Conservation (phyloP, 202 grass and related monocot species). For the Setaria viridis region DNA sequence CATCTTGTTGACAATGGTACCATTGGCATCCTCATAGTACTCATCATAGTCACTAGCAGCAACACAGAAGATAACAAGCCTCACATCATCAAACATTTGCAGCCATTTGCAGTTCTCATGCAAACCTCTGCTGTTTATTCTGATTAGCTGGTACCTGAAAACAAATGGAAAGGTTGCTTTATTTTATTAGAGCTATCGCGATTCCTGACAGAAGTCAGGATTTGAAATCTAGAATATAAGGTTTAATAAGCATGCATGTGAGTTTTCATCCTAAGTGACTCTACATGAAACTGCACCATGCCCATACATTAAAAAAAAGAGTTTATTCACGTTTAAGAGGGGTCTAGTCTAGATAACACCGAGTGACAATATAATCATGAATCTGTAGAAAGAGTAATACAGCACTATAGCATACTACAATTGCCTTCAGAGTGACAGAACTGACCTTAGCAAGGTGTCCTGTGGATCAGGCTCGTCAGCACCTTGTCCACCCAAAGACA, state of each 20-base stretch:
- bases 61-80: slow-evolving; percentile 82
- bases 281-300: background rate
- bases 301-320: background rate
- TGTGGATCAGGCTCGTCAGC: slow-evolving; percentile 74
- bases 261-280: background rate
- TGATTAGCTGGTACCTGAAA: slow-evolving; percentile 89
- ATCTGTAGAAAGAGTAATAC: slow-evolving; percentile 2
- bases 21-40: slow-evolving; percentile 62
- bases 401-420: background rate
- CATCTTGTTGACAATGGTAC: slow-evolving; percentile 78
- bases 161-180: slow-evolving; percentile 7
- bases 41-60: slow-evolving; percentile 80
- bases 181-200: background rate
- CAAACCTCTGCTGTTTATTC: slow-evolving; percentile 76
- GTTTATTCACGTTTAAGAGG: background rate
- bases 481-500: slow-evolving; percentile 53
- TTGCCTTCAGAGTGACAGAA: slow-evolving; percentile 25
- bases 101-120: slow-evolving; percentile 85
- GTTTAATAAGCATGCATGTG: background rate
- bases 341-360: background rate
- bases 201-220: background rate
- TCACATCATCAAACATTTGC: slow-evolving; percentile 87
- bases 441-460: slow-evolving; percentile 73
- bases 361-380: background rate
- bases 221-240: background rate